Evolutionary conservation across 495 filamentous ascomycete genomes (phyloP).

Genomic region (Aspergillus hancockii): DNA sequence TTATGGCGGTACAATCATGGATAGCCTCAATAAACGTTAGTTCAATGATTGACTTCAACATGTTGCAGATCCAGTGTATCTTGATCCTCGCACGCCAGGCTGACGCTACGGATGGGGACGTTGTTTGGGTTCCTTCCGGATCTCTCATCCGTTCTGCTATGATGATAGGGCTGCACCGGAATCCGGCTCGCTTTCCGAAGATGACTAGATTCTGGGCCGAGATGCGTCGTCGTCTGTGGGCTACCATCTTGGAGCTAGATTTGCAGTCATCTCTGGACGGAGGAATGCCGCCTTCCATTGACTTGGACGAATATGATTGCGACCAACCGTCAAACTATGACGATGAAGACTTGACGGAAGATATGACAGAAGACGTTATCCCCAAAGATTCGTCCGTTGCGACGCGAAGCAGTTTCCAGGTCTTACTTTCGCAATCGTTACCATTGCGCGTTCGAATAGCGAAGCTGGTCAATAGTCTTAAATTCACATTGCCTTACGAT

Average conservation of each 20-base stretch:
- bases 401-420: conserved; percentile 56
- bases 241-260: conserved; percentile 60
- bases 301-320: conserved; percentile 49
- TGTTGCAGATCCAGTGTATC: conserved; percentile 57
- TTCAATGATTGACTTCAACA: conserved; percentile 48
- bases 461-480: conserved; percentile 49
- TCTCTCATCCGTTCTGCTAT: conserved; percentile 57
- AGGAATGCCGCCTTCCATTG: conserved; percentile 52
- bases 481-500: conserved; percentile 50
- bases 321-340: conserved; percentile 56
- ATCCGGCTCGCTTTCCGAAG: conserved; percentile 52
- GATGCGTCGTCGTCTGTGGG: conserved; percentile 61
- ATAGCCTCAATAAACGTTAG: conserved; percentile 54
- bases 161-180: conserved; percentile 60
- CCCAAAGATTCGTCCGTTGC: conserved; percentile 33
- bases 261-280: conserved; percentile 59
- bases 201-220: conserved; percentile 53
- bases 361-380: conserved; percentile 34
- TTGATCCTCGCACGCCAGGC: conserved; percentile 54
- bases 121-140: conserved; percentile 58
- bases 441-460: conserved; percentile 50
- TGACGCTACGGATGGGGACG: conserved; percentile 51
- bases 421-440: conserved; percentile 48
- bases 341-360: conserved; percentile 55
- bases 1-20: conserved; percentile 59